A percentile compares a stretch with the other conserved stretches of the same genome.
Evolutionary conservation across 768 basidiomycete species (phyloP).

Genomic region (Serendipita sp.): DNA sequence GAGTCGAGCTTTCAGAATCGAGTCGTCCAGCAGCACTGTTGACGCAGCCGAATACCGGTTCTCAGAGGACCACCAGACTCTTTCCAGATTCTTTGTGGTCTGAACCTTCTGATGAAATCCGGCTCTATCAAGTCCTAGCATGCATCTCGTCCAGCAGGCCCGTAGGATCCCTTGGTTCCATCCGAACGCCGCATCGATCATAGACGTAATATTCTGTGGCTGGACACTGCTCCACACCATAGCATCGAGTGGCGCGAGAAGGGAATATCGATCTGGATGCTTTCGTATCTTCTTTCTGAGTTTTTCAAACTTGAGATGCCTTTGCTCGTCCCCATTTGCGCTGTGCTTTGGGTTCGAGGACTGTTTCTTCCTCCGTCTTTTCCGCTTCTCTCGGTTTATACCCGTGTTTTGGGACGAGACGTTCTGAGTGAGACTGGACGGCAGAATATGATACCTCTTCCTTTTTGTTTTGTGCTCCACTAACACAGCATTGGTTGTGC

Average conservation of each 20-base stretch:
- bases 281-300: neutral
- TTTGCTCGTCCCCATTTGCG: neutral
- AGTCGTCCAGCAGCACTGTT: slow-evolving; percentile 38
- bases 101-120: slow-evolving; percentile 48
- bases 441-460: neutral
- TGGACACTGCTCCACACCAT: slow-evolving; percentile 87
- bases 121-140: slow-evolving; percentile 40
- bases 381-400: neutral
- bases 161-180: slow-evolving; percentile 20
- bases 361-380: neutral
- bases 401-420: neutral
- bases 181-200: slow-evolving; percentile 55
- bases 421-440: neutral
- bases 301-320: neutral
- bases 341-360: neutral
- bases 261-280: neutral
- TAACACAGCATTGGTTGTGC: neutral
- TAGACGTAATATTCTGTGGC: slow-evolving; percentile 59
- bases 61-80: slow-evolving; percentile 36
- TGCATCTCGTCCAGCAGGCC: slow-evolving; percentile 69
- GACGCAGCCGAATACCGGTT: slow-evolving; percentile 28
- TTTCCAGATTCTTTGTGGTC: slow-evolving; percentile 61
- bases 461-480: neutral
- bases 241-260: slow-evolving; percentile 47
- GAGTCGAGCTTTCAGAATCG: slow-evolving; percentile 37